Percentiles rank a stretch among this genome's conserved stretches.
These are phyloP conservation scores for Podila minutissima DNA, from an alignment of 192 early-diverging fungal genomes.

Conservation along the genomic window DNA sequence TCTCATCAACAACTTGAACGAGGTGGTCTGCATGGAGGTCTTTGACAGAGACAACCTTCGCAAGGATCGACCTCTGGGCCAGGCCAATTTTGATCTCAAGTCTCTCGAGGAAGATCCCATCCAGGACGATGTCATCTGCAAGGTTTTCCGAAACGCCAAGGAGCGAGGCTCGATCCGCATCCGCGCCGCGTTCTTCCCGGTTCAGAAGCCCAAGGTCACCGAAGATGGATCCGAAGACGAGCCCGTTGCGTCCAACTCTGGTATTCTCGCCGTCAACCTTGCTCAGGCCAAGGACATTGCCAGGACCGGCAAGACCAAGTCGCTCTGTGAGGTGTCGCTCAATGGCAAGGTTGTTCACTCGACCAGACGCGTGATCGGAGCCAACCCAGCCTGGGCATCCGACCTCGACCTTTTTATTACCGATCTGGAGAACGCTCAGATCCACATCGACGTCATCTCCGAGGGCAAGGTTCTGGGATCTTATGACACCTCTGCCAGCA, in stretches of 20 bases:
- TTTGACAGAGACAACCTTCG: constrained; percentile 81
- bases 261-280: constrained; percentile 74
- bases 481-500: constrained; percentile 16
- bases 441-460: constrained; percentile 69
- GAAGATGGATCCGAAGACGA: constrained; percentile 29
- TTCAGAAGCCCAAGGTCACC: constrained; percentile 16
- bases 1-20: constrained; percentile 79
- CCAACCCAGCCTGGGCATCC: constrained; percentile 84
- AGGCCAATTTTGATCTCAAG: constrained; percentile 60
- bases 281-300: constrained; percentile 74
- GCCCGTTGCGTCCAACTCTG: constrained; percentile 59
- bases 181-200: constrained; percentile 39
- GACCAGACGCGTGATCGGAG: constrained; percentile 76
- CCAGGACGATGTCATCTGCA: constrained; percentile 57
- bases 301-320: constrained; percentile 50
- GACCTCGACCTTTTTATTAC: constrained; percentile 76
- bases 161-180: constrained; percentile 39
- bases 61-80: constrained; percentile 77
- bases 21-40: constrained; percentile 81
- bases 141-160: constrained; percentile 38
- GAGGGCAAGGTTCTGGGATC: constrained; percentile 53
- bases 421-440: constrained; percentile 68
- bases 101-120: constrained; percentile 52
- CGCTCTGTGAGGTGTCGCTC: constrained; percentile 65
- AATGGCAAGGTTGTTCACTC: constrained; percentile 58